Percentiles rank a stretch among this genome's conserved stretches.
Evolutionary conservation across 1,139 yeast species (phyloP).

Genomic region (Pichia sp.): DNA sequence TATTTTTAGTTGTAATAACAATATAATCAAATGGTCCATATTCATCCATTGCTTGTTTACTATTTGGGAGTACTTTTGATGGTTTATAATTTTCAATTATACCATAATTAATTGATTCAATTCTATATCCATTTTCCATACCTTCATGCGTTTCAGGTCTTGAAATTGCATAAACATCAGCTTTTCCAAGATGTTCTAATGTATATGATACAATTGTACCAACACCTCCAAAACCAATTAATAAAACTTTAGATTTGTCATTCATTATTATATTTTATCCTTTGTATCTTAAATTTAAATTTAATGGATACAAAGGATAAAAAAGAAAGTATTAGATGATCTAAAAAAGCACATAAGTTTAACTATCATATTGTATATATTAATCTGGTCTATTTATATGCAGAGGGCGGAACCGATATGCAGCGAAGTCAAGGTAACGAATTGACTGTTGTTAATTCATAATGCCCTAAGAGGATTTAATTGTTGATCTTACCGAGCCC

Average conservation of each 20-base stretch:
- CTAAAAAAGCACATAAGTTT: too few relatives aligned
- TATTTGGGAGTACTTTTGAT: slow-evolving; percentile 32
- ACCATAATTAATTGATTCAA: slow-evolving; percentile 60
- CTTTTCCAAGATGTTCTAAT: slow-evolving; percentile 40
- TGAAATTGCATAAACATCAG: slow-evolving; percentile 55
- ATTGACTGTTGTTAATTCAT: too few relatives aligned
- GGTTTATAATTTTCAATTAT: slow-evolving; percentile 49
- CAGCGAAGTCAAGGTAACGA: too few relatives aligned
- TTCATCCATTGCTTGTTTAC: slow-evolving; percentile 21
- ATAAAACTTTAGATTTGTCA: slow-evolving; percentile 33
- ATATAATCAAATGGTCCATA: slow-evolving; percentile 58
- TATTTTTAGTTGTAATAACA: slow-evolving; percentile 62
- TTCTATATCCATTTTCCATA: slow-evolving; percentile 50
- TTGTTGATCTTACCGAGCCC: too few relatives aligned
- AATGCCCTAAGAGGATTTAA: too few relatives aligned
- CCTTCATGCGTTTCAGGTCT: slow-evolving; percentile 56
- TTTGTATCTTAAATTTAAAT: not conserved
- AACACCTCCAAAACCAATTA: slow-evolving; percentile 68
- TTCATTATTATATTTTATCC: not conserved
- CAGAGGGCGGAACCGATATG: too few relatives aligned
- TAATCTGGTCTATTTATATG: too few relatives aligned
- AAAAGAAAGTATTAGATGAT: too few relatives aligned
- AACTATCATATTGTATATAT: too few relatives aligned
- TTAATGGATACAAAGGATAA: too few relatives aligned
- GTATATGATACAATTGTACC: slow-evolving; percentile 64